Percentiles rank a stretch among this genome's conserved stretches.
Evolutionary conservation across 2,329 filamentous ascomycete genomes (phyloP).

Genomic region (Elsinoe ampelina): DNA sequence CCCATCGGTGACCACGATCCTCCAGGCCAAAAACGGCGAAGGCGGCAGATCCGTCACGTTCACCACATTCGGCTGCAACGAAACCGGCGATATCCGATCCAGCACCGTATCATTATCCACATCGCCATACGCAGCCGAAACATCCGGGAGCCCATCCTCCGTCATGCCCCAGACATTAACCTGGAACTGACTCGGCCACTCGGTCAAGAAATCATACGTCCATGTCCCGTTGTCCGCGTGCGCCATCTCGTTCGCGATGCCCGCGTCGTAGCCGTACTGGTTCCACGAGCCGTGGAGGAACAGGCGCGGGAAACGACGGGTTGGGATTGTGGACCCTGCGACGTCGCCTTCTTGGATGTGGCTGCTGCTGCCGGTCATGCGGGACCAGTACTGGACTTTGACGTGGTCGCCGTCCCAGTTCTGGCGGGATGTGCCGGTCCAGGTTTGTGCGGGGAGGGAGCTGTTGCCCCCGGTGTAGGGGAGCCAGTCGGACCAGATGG

Average conservation of each 20-base stretch:
- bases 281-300: constrained; percentile 56
- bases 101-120: constrained; percentile 51
- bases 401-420: constrained; percentile 54
- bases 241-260: constrained; percentile 45
- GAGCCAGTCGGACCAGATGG: constrained; percentile 50
- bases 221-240: constrained; percentile 42
- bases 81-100: constrained; percentile 53
- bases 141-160: constrained; percentile 52
- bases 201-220: constrained; percentile 52
- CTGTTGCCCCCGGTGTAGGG: constrained; percentile 45
- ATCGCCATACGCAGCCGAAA: constrained; percentile 51
- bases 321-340: constrained; percentile 28
- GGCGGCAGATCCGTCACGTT: constrained; percentile 51
- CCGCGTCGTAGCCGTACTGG: constrained; percentile 54
- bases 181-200: constrained; percentile 54
- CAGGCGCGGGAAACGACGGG: constrained; percentile 52
- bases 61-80: constrained; percentile 45
- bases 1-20: constrained; percentile 47
- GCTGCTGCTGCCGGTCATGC: constrained; percentile 48
- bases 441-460: constrained; percentile 40
- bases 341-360: constrained; percentile 53
- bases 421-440: constrained; percentile 50
- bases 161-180: constrained; percentile 61
- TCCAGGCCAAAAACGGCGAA: constrained; percentile 47
- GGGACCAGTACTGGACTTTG: constrained; percentile 54